These are phyloP conservation scores for Camillea tinctor DNA, from an alignment of 2,329 filamentous ascomycete species.

Conservation along the genomic window DNA sequence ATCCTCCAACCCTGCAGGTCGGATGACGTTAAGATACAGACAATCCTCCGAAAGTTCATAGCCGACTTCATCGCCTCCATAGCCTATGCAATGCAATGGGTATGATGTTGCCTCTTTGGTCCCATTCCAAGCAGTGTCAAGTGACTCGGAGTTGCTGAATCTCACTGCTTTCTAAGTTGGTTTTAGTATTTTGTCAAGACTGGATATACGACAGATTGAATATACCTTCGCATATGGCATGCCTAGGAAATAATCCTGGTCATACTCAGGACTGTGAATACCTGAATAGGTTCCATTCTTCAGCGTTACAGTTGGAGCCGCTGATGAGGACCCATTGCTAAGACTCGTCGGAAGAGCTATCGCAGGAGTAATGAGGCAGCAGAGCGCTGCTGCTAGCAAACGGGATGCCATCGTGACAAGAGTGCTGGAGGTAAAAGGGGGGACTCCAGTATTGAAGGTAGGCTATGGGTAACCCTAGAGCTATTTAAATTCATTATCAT, in stretches of 20 bases:
- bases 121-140: constrained; percentile 42
- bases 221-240: constrained; percentile 55
- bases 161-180: constrained; percentile 28
- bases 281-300: constrained; percentile 47
- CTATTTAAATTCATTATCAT: background rate
- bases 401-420: background rate
- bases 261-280: constrained; percentile 35
- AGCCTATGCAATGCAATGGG: constrained; percentile 42
- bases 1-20: constrained; percentile 20
- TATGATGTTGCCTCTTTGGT: constrained; percentile 40
- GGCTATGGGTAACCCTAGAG: background rate
- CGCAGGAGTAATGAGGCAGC: background rate
- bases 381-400: background rate
- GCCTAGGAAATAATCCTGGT: constrained; percentile 47
- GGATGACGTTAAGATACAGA: constrained; percentile 31
- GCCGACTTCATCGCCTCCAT: constrained; percentile 33
- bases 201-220: background rate
- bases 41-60: constrained; percentile 29
- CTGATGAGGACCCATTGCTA: background rate
- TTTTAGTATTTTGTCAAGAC: no score
- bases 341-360: background rate
- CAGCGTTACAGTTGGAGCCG: constrained; percentile 22
- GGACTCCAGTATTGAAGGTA: background rate
- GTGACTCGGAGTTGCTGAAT: constrained; percentile 43
- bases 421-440: background rate